Conservation (phyloP, 805 yeast genomes). For the Brettanomyces bruxellensis region DNA sequence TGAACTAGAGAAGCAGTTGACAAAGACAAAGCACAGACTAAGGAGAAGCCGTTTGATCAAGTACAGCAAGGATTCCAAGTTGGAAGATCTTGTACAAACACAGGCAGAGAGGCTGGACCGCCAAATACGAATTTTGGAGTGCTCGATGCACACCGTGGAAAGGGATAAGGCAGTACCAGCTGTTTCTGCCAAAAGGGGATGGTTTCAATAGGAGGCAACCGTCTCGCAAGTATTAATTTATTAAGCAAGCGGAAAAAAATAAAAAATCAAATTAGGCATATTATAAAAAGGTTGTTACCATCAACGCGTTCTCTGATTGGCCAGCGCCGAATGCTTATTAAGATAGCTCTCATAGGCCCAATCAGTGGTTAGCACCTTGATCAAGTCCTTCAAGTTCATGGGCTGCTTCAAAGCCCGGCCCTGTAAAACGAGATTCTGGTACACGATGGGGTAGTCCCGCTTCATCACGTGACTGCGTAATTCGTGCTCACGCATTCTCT, state of each 20-base stretch:
- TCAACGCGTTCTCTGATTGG: not conserved
- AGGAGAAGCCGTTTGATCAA: not conserved
- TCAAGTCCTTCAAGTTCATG: slow-evolving; percentile 64
- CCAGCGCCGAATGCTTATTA: not conserved
- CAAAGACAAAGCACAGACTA: slow-evolving; percentile 3
- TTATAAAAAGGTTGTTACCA: not conserved
- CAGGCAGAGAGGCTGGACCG: slow-evolving; percentile 66
- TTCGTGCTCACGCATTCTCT: slow-evolving; percentile 15
- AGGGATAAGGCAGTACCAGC: slow-evolving; percentile 13
- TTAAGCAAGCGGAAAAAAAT: not conserved
- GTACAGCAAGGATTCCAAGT: slow-evolving; percentile 6
- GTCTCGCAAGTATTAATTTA: not conserved
- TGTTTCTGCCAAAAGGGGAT: slow-evolving; percentile 8
- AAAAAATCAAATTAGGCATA: not conserved
- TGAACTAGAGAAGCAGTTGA: slow-evolving; percentile 7
- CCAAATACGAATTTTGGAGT: slow-evolving; percentile 61
- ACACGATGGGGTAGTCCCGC: slow-evolving; percentile 49
- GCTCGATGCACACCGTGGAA: slow-evolving; percentile 33
- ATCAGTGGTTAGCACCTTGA: slow-evolving; percentile 69
- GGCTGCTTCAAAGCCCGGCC: slow-evolving; percentile 60
- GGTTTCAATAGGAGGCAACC: slow-evolving; percentile 10
- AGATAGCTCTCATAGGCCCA: slow-evolving; percentile 45
- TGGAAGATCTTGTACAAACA: slow-evolving; percentile 31
- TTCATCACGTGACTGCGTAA: slow-evolving; percentile 17
- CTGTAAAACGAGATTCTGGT: slow-evolving; percentile 60